Evolutionary conservation across 176 grass and related monocot species (phyloP).

Genomic region (Triticum turgidum): DNA sequence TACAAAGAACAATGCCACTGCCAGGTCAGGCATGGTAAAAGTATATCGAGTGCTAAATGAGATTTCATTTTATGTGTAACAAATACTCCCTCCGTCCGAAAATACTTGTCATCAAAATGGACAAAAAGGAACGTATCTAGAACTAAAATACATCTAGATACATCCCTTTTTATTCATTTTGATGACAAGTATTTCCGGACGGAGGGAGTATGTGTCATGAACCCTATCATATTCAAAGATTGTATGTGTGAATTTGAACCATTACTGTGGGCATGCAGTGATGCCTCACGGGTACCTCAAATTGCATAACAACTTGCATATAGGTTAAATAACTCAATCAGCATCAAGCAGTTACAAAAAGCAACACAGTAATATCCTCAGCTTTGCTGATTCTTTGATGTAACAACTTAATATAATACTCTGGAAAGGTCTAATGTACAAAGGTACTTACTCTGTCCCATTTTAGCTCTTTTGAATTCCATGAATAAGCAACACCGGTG

Average conservation of each 20-base stretch:
- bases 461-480: slow-evolving; percentile 76
- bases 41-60: no score
- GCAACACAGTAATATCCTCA: not conserved
- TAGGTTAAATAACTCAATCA: slow-evolving; percentile 16
- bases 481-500: slow-evolving; percentile 93
- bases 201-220: not conserved
- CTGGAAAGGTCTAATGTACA: slow-evolving; percentile 3
- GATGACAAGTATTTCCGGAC: no score
- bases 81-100: no score
- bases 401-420: not conserved
- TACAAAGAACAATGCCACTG: no score
- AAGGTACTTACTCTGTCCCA: slow-evolving; percentile 80
- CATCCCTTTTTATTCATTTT: no score
- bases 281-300: not conserved
- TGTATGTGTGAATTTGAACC: not conserved
- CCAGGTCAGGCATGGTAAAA: no score
- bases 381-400: not conserved
- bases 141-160: no score
- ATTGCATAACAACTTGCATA: not conserved
- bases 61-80: no score
- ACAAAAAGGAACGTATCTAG: no score
- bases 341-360: not conserved
- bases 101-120: no score
- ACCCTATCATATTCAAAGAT: not conserved
- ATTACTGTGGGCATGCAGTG: not conserved